Base-by-base conservation (phyloP, 495 filamentous ascomycete genomes). In the Aspergillus funiculosus region DNA sequence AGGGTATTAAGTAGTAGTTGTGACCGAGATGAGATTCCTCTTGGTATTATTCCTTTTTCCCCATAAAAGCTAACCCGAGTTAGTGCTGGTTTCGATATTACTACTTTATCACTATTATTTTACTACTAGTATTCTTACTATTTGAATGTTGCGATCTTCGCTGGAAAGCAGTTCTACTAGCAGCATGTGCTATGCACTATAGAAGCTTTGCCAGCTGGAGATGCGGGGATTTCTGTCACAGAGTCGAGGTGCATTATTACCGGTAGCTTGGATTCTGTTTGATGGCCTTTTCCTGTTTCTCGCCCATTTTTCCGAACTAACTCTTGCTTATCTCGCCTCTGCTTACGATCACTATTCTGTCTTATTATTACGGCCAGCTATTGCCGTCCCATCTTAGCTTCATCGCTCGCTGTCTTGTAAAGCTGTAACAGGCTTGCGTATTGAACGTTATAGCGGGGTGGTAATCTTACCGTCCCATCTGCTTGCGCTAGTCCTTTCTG, bases 101-200 rank as follows among this genome's bases (percentile, higher is more conserved):
- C 32, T 15, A n/a, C 28, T 6, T 14, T 45, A 36, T n/a, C n/a
- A n/a, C n/a, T n/a, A 27, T 36, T 18, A 32, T 45, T n/a, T 2
- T 34, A 34, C 20, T 37, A 24, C 15, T 45, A 20, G 39, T 6
- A 25, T 11, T 35, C 17, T 5, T 35, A 35, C 21, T 42, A 6
- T 6, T n/a, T 10, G 7, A 20, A 46, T 41, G 46, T 29, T 42
- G 46, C 46, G 46, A 49, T 49, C 35, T 39, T 51, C 35, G 48
- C 39, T 39, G 18, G 32, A 39, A 39, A 38, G n/a, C 2, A 32
- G 45, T 42, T 21, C 42, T 43, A 52, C 48, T 35, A 10, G 27
- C 28, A 31, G 10, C 6, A 22, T 43, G 7, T 28, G 14, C 4
- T 1, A 13, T 43, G 4, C 14, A 21, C 19, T 6, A 43, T 20